Percentiles rank a stretch among this genome's conserved stretches.
Evolutionary conservation across 345 rosid genomes (phyloP).

Genomic region (Boechera stricta): DNA sequence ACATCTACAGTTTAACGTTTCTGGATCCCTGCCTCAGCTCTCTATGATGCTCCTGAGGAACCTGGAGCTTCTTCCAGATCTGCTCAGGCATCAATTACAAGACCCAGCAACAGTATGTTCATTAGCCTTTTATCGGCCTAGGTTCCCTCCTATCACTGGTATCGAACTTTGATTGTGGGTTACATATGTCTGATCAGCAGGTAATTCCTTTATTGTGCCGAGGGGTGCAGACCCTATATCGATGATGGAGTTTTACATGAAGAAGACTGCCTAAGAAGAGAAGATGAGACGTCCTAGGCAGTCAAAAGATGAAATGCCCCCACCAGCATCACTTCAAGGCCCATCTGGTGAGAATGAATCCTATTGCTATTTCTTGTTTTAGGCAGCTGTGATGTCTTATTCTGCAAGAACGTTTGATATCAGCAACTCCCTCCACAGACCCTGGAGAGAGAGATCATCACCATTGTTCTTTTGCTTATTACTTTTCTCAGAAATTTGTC

Average conservation of each 20-base stretch:
- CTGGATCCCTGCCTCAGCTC: conserved; percentile 76
- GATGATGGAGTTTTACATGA: conserved; percentile 99
- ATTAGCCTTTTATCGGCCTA: conserved; percentile 13
- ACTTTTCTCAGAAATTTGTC: too few species aligned
- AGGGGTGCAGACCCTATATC: conserved; percentile 81
- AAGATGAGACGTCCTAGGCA: conserved; percentile 86
- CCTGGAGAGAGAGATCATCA: conserved; percentile 83
- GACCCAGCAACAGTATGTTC: conserved; percentile 52
- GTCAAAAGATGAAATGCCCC: conserved; percentile 99
- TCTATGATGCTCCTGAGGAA: conserved; percentile 70
- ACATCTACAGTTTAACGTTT: conserved; percentile 19
- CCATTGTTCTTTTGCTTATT: background rate
- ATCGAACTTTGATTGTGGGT: conserved; percentile 30
- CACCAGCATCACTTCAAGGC: conserved; percentile 96
- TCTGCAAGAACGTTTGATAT: conserved; percentile 22
- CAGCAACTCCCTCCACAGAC: conserved; percentile 47
- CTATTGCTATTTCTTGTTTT: conserved; percentile 25
- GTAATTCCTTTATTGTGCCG: conserved; percentile 48
- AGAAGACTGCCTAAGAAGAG: conserved; percentile 98
- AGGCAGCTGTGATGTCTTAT: conserved; percentile 30
- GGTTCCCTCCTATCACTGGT: background rate
- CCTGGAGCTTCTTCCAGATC: conserved; percentile 46
- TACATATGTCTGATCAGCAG: conserved; percentile 36
- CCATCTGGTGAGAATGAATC: conserved; percentile 39
- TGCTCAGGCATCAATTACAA: conserved; percentile 50